Evolutionary conservation across 768 basidiomycete genomes (phyloP), one percentile per base, ranked within the genome.

Genomic region (Phaeolepiota aurea): DNA sequence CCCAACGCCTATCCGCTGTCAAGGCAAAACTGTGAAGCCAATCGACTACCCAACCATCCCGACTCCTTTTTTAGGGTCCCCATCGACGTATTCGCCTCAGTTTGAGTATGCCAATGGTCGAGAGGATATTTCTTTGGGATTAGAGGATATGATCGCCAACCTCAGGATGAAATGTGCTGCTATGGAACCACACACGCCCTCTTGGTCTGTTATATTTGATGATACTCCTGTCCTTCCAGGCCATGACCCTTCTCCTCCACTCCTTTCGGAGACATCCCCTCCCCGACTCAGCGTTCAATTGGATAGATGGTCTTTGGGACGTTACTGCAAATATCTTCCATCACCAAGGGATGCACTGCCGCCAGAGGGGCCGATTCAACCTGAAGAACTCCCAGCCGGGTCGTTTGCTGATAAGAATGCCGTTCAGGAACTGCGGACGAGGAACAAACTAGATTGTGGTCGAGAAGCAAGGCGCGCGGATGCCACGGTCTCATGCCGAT

Each of bases 111-210:
- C 50, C 16, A 47, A 44, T 32, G 38, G 49, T 32, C 32, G 38
- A n/a, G 48, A 53, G 20, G 52, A 51, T 13, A 52, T 54, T 38
- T 51, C 55, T 13, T 50, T 69, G 44, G 52, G 57, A 45, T 53
- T 71, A 11, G 57, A 65, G 45, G 65, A 68, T 20, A 73, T 73
- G 71, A 61, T 73, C 13, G 55, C 51, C n/a, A 67, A 58, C 42
- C 59, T 73, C 37, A 61, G 68, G 33, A 54, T 58, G 9, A 61
- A 68, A 46, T 70, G 68, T 44, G 45, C 50, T 36, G 38, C 49
- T 4, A 50, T 53, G 46, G 37, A 44, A 10, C 30, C 46, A 20
- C 19, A 3, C 13, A 20, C 37, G 19, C 37, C 16, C 20, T 38
- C 21, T 12, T 15, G 3, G 20, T 38, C 23, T 3, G 3, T 14